These are phyloP conservation scores for Aspergillus candidus DNA, from an alignment of 2,329 filamentous ascomycete genomes.

Conservation along the genomic window DNA sequence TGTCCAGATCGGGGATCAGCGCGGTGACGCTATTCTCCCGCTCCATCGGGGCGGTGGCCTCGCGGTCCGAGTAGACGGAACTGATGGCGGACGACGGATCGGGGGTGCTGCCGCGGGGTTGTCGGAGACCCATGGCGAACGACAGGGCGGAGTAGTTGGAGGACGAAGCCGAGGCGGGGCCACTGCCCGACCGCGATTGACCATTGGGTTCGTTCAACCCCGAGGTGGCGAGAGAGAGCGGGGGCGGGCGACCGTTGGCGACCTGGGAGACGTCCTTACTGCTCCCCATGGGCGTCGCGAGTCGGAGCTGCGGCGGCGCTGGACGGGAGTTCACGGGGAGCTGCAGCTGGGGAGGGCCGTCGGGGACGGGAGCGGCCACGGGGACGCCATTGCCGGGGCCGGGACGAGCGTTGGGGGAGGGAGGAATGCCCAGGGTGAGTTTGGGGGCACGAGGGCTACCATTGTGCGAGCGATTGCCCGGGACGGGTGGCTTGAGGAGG, in stretches of 20 bases:
- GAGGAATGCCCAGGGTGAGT: slow-evolving; percentile 83
- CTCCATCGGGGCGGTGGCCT: slow-evolving; percentile 71
- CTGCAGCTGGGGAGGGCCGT: slow-evolving; percentile 26
- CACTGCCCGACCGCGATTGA: slow-evolving; percentile 77
- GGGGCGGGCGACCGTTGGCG: slow-evolving; percentile 48
- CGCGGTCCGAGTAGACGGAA: slow-evolving; percentile 74
- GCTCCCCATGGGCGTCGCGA: slow-evolving; percentile 84
- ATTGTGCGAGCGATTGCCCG: slow-evolving; percentile 57
- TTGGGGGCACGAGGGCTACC: slow-evolving; percentile 63
- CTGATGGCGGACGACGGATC: slow-evolving; percentile 86
- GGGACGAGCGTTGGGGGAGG: slow-evolving; percentile 75
- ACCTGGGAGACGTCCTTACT: slow-evolving; percentile 62
- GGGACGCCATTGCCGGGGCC: slow-evolving; percentile 48
- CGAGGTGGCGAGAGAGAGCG: slow-evolving; percentile 58
- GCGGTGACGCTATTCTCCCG: slow-evolving; percentile 74
- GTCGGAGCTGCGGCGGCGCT: slow-evolving; percentile 69
- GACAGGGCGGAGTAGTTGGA: slow-evolving; percentile 79
- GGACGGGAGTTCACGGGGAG: slow-evolving; percentile 45
- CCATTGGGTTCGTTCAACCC: slow-evolving; percentile 74
- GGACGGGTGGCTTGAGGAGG: slow-evolving; percentile 75
- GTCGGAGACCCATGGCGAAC: slow-evolving; percentile 65
- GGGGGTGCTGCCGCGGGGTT: slow-evolving; percentile 59
- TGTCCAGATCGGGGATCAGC: slow-evolving; percentile 69
- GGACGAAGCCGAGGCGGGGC: slow-evolving; percentile 78
- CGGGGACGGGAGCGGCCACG: slow-evolving; percentile 19